A percentile compares a stretch with the other conserved stretches of the same genome.
These are phyloP conservation scores for Periconia digitata DNA, from an alignment of 2,329 filamentous ascomycete species.

Conservation along the genomic window DNA sequence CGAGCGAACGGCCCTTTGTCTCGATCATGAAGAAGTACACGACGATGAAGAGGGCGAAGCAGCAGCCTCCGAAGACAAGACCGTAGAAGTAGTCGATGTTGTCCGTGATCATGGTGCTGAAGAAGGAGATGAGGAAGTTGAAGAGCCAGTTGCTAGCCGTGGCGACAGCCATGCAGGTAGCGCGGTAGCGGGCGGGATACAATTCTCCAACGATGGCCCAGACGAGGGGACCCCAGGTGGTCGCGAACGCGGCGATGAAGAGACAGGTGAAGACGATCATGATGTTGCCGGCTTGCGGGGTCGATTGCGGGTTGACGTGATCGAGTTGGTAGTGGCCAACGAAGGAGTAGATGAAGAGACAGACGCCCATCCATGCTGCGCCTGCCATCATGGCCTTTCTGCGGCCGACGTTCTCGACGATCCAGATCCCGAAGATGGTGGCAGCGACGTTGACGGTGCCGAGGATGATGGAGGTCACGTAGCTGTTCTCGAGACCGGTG, in stretches of 20 bases:
- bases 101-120: conserved; percentile 75
- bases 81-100: conserved; percentile 73
- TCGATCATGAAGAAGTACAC: conserved; percentile 82
- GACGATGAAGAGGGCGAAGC: conserved; percentile 62
- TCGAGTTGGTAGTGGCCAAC: conserved; percentile 49
- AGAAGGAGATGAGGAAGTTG: conserved; percentile 61
- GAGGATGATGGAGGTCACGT: conserved; percentile 52
- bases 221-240: conserved; percentile 70
- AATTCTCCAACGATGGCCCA: conserved; percentile 71
- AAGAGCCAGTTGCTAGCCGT: conserved; percentile 50
- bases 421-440: conserved; percentile 49
- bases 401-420: conserved; percentile 52
- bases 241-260: conserved; percentile 67
- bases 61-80: conserved; percentile 74
- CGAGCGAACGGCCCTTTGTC: conserved; percentile 70
- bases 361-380: conserved; percentile 54
- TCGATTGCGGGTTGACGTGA: conserved; percentile 33
- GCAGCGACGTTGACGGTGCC: conserved; percentile 53
- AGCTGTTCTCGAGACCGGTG: conserved; percentile 47
- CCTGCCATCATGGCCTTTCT: conserved; percentile 50
- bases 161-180: conserved; percentile 48
- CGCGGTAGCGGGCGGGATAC: conserved; percentile 62
- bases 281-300: conserved; percentile 54
- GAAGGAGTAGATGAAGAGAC: conserved; percentile 59
- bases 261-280: conserved; percentile 71